Evolutionary conservation across 352 stramenopile species (phyloP), one percentile per base, ranked within the genome.

Genomic region (Thalassiosira oceanica): DNA sequence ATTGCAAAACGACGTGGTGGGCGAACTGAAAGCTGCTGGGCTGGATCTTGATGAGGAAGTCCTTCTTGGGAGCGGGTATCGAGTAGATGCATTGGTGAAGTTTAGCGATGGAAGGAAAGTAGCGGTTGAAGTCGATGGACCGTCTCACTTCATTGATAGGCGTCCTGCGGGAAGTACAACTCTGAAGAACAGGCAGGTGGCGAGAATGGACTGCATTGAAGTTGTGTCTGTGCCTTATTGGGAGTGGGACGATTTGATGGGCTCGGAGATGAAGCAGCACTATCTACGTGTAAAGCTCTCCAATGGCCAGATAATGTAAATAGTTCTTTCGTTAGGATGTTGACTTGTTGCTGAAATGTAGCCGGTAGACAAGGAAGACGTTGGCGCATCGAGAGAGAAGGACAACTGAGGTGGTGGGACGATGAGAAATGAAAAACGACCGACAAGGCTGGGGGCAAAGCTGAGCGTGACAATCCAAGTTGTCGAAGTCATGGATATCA

Each of bases 201-300:
- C 35, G 8, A 41, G 24, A 0, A 13, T 77, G 27, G 66, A 77
- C 48, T 23, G 28, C 18, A 71, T 77, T 39, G 15, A 15, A 20
- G n/a, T 77, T 11, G 35, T 71, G 10, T 71, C 36, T 20, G 20
- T 77, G n/a, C 66, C 66, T 1, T 71, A 71, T 29, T 77, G 57
- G 57, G 66, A 77, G 42, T 67, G 54, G 66, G 36, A 70, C 33
- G 21, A 61, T 6, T 35, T 61, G 11, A 21, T 50, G 3, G 24
- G 41, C 27, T 41, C 7, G 0, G 26, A 62, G 4, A 51, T 53
- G 10, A 70, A 67, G 28, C 33, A 66, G 28, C 7, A 61, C 26
- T 77, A 77, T 56, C 51, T 77, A 0, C 27, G 46, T 5, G 16
- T 18, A 39, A 39, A 39, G 31, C n/a, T 39, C n/a, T n/a, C n/a